Evolutionary conservation across 495 filamentous ascomycete species (phyloP).

Genomic region (Talaromyces proteolyticus): DNA sequence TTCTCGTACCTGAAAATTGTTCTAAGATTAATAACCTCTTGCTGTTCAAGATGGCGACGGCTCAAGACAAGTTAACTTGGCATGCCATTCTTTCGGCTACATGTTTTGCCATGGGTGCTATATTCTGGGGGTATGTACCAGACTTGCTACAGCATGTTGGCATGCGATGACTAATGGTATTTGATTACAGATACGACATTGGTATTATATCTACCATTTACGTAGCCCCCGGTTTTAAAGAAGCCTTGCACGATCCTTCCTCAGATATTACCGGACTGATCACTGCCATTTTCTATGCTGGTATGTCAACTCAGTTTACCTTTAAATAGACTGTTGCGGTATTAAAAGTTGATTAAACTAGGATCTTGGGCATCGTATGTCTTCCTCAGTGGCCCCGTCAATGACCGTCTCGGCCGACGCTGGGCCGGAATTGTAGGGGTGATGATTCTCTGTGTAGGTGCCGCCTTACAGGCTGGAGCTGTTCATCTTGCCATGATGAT

Average conservation of each 20-base stretch:
- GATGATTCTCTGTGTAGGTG: conserved; percentile 16
- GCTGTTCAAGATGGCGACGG: not conserved
- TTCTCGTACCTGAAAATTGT: not conserved
- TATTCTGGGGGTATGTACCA: not conserved
- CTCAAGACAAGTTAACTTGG: not conserved
- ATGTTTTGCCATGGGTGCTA: not conserved
- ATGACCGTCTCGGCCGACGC: not conserved
- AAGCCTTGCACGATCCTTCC: not conserved
- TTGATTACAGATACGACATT: not conserved
- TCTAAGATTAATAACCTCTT: not conserved
- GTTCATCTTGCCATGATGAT: conserved; percentile 47
- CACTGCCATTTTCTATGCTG: not conserved
- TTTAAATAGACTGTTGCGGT: not conserved
- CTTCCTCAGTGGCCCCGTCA: not conserved
- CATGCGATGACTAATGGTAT: not conserved
- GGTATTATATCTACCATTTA: not conserved
- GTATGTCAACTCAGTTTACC: not conserved
- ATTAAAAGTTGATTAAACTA: not conserved
- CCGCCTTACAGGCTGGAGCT: conserved; percentile 44
- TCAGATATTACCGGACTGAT: not conserved
- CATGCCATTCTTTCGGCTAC: not conserved
- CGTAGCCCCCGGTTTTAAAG: not conserved
- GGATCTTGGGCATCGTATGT: not conserved
- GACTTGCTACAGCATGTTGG: not conserved
- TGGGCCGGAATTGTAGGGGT: not conserved